phyloP scores from a whole-genome alignment of 768 basidiomycete species.

The Mycena vulgaris region DNA sequence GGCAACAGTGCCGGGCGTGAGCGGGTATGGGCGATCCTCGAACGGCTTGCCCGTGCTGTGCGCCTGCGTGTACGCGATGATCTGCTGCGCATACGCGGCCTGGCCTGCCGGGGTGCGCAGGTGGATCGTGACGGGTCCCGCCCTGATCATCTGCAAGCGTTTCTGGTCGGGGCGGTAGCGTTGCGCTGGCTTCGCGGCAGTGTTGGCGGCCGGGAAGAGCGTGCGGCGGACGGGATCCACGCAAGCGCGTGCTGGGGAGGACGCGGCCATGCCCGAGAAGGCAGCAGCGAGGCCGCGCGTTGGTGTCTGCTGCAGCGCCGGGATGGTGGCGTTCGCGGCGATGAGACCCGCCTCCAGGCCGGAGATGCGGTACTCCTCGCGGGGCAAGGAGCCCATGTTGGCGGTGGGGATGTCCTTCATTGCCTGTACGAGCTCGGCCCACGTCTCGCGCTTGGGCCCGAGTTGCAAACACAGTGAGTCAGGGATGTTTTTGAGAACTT shows the following conservation, averaged over 20 bases:
- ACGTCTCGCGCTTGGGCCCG: constrained; percentile 1
- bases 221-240: not conserved
- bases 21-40: constrained; percentile 40
- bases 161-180: not conserved
- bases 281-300: not conserved
- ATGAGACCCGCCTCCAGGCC: not conserved
- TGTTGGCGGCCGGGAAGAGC: not conserved
- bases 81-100: constrained; percentile 29
- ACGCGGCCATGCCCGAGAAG: not conserved
- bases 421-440: not conserved
- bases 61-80: constrained; percentile 20
- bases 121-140: constrained; percentile 11
- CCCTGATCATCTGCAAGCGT: not conserved
- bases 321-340: not conserved
- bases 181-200: not conserved
- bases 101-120: constrained; percentile 38
- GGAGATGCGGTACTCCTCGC: not conserved
- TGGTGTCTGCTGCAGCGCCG: not conserved
- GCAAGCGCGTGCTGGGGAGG: not conserved
- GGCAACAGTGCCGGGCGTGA: constrained; percentile 41
- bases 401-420: constrained; percentile 2
- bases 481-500: constrained; percentile 1
- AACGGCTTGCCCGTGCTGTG: constrained; percentile 3
- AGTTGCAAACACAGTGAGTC: constrained; percentile 1
- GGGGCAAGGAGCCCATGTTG: not conserved